These are phyloP conservation scores for Basidiobolus heterosporus DNA, from an alignment of 371 early-diverging fungal genomes.

Conservation along the genomic window DNA sequence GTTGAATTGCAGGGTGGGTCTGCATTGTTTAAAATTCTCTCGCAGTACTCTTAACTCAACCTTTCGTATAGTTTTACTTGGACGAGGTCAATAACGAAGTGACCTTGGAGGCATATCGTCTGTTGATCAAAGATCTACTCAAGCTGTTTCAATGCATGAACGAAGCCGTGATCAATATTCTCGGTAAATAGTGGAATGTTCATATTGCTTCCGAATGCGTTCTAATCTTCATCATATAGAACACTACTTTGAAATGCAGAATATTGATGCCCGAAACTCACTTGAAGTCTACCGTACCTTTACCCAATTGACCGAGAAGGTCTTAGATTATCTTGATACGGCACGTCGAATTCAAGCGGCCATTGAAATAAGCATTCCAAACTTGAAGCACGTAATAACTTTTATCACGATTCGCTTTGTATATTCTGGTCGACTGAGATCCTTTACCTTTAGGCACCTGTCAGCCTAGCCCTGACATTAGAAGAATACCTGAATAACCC, in stretches of 20 bases:
- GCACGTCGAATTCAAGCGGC: slow-evolving; percentile 51
- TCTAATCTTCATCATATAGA: slow-evolving; percentile 18
- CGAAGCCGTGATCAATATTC: slow-evolving; percentile 78
- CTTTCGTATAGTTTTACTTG: slow-evolving; percentile 44
- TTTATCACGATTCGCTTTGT: neutral
- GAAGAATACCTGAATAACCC: slow-evolving; percentile 66
- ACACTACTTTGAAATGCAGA: slow-evolving; percentile 76
- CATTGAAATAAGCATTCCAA: slow-evolving; percentile 62
- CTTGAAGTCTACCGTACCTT: slow-evolving; percentile 79
- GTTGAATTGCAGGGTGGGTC: slow-evolving; percentile 50
- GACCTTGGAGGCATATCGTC: slow-evolving; percentile 65
- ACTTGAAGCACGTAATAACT: slow-evolving; percentile 54
- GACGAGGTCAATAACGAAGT: slow-evolving; percentile 77
- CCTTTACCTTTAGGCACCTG: slow-evolving; percentile 38
- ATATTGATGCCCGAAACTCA: slow-evolving; percentile 58
- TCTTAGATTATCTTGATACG: slow-evolving; percentile 58
- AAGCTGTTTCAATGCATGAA: slow-evolving; percentile 75
- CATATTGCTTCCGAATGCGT: neutral
- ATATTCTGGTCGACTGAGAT: neutral
- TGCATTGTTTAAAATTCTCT: neutral
- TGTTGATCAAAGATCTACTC: slow-evolving; percentile 73
- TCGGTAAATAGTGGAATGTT: slow-evolving; percentile 25
- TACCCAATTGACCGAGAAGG: slow-evolving; percentile 64
- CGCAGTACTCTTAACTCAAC: neutral
- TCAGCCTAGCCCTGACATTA: slow-evolving; percentile 65